phyloP scores from a whole-genome alignment of 352 stramenopile species.

The Saprolegnia parasitica region DNA sequence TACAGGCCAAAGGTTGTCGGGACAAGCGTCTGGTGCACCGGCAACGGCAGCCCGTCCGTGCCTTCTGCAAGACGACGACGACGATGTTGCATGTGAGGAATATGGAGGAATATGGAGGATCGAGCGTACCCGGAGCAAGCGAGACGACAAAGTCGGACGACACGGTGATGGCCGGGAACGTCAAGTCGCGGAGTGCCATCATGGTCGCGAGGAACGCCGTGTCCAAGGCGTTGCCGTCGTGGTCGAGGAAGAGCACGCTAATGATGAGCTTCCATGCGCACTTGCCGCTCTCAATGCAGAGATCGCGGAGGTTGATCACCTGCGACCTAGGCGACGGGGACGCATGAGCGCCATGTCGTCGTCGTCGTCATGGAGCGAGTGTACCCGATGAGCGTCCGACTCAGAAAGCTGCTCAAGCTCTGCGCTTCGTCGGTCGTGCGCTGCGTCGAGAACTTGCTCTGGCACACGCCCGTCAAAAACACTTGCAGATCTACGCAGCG shows the following conservation, averaged over 20 bases:
- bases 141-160: slow-evolving; percentile 65
- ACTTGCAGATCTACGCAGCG: slow-evolving; percentile 63
- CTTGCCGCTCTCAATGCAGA: slow-evolving; percentile 68
- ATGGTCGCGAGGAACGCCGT: slow-evolving; percentile 65
- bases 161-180: slow-evolving; percentile 55
- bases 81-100: neutral
- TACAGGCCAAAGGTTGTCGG: slow-evolving; percentile 64
- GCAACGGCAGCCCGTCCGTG: slow-evolving; percentile 40
- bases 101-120: too few relatives aligned
- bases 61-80: slow-evolving; percentile 36
- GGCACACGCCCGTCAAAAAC: slow-evolving; percentile 74
- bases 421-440: slow-evolving; percentile 70
- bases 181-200: slow-evolving; percentile 57
- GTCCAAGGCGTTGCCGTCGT: slow-evolving; percentile 78
- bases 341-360: slow-evolving; percentile 2
- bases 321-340: slow-evolving; percentile 61
- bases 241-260: slow-evolving; percentile 75
- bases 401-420: slow-evolving; percentile 74
- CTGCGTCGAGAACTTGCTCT: slow-evolving; percentile 60
- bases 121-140: slow-evolving; percentile 46
- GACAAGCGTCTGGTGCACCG: slow-evolving; percentile 55
- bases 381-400: slow-evolving; percentile 65
- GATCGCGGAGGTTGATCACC: slow-evolving; percentile 72
- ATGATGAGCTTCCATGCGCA: slow-evolving; percentile 77
- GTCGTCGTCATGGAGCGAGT: slow-evolving; percentile 21